Base-by-base conservation (phyloP, 805 yeast species). In the Candida qinlingensis region DNA sequence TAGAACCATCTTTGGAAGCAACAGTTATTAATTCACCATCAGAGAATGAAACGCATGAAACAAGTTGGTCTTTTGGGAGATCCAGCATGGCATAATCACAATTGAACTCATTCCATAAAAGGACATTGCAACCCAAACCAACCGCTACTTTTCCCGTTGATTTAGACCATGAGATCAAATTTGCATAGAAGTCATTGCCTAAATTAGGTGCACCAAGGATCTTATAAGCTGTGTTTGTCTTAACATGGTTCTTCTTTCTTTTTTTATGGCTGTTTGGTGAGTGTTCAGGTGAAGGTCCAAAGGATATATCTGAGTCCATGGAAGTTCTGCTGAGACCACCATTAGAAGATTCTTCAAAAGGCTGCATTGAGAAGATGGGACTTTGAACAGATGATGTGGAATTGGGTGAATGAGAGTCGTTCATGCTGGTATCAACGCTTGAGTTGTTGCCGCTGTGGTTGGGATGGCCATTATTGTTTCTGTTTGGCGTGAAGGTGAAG, bases 181-280 rank as follows among this genome's bases (percentile, higher is more conserved):
- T 86, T 1, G 87, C 75, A 64, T 88, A 89, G 59, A 82, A 88
- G 61, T 89, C 96, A 62, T 87, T 83, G 51, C 84, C 68, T 46
- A 88, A 63, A 3, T 80, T 80, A 0, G 90, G 90, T 0, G 94
- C 91, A 59, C 79, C 84, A 19, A 83, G 63, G 0, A 80, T 80
- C 51, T 76, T 71, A 53, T 65, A 77, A 0, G 83, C 78, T 19
- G 66, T 65, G 27, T 68, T 72, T 3, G 74, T 60, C 45, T 64
- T 66, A 7, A 68, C 52, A 34, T 60, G 57, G 12, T 19, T 9
- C 31, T 62, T 63, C 47, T 59, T 58, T 19, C 19, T 19, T 19
- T 19, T 19, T 19, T 19, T 19, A 19, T 19, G 19, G 19, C 19
- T 19, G 19, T 19, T 19, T 19, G 19, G 36, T n/a, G 13, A 12